Evolutionary conservation across 805 yeast species (phyloP).

Genomic region (Yarrowia sp.): DNA sequence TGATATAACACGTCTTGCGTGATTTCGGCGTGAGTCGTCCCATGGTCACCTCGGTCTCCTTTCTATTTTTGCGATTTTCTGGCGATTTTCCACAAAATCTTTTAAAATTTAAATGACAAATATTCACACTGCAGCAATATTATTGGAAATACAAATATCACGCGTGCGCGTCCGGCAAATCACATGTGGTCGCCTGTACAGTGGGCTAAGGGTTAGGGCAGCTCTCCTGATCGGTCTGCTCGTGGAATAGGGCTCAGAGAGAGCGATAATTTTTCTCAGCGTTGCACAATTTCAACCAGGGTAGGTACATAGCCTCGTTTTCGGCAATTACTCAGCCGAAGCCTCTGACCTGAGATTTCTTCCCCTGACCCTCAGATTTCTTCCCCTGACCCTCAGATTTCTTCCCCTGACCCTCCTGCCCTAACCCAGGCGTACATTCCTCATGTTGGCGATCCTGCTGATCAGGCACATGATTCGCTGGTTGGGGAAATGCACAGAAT

Average conservation of each 20-base stretch:
- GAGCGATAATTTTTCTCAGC: too few relatives aligned
- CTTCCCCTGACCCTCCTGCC: too few relatives aligned
- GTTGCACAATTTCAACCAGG: too few relatives aligned
- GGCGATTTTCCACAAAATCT: neutral
- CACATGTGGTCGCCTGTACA: slow-evolving; percentile 18
- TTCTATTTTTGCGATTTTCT: too few relatives aligned
- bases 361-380: too few relatives aligned
- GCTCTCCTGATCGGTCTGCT: too few relatives aligned
- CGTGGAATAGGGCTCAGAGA: too few relatives aligned
- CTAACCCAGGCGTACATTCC: slow-evolving; percentile 11
- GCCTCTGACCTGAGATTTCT: too few relatives aligned
- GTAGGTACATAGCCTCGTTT: too few relatives aligned
- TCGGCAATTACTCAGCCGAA: too few relatives aligned
- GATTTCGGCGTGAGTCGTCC: neutral
- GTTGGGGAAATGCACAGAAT: neutral
- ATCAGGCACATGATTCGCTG: slow-evolving; percentile 20
- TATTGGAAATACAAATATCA: neutral
- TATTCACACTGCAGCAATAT: neutral
- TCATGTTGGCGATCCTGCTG: slow-evolving; percentile 8
- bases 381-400: too few relatives aligned
- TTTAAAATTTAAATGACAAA: neutral
- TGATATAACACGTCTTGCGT: slow-evolving; percentile 8
- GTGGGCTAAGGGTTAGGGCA: slow-evolving; percentile 1
- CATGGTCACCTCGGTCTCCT: too few relatives aligned
- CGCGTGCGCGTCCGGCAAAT: slow-evolving; percentile 9